Evolutionary conservation across 2,329 filamentous ascomycete species (phyloP).

Genomic region (Neofusicoccum parvum): DNA sequence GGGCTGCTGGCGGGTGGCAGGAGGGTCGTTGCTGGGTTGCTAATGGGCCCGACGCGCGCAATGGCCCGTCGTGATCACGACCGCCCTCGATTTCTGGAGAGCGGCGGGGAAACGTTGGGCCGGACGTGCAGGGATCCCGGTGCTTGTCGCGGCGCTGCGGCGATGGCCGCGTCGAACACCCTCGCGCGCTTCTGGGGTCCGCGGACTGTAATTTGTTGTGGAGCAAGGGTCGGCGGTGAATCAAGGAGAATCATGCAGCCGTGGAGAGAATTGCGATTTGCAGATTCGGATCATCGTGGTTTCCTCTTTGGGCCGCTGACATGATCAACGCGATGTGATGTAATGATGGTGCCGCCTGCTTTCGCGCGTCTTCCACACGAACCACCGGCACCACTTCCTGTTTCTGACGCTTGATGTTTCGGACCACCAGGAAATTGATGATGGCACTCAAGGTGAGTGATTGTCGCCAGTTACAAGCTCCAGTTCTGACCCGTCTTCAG

Average conservation of each 20-base stretch:
- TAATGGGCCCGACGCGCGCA: neutral
- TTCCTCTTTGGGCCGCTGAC: conserved; percentile 3
- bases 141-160: neutral
- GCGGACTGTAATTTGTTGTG: neutral
- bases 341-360: conserved; percentile 28
- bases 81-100: conserved; percentile 2
- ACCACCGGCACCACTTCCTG: neutral
- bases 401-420: neutral
- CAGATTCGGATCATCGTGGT: neutral
- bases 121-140: neutral
- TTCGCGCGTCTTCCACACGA: neutral
- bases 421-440: conserved; percentile 5
- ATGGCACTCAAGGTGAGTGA: conserved; percentile 32
- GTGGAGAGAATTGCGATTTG: neutral
- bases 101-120: conserved; percentile 10
- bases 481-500: conserved; percentile 47
- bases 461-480: neutral
- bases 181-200: neutral
- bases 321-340: conserved; percentile 31
- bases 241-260: neutral
- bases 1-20: neutral
- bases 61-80: neutral
- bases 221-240: neutral
- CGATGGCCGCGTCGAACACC: no score
- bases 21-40: neutral